Evolutionary conservation across 371 early-diverging fungal genomes (phyloP).

Genomic region (Haplosporangium sp.): DNA sequence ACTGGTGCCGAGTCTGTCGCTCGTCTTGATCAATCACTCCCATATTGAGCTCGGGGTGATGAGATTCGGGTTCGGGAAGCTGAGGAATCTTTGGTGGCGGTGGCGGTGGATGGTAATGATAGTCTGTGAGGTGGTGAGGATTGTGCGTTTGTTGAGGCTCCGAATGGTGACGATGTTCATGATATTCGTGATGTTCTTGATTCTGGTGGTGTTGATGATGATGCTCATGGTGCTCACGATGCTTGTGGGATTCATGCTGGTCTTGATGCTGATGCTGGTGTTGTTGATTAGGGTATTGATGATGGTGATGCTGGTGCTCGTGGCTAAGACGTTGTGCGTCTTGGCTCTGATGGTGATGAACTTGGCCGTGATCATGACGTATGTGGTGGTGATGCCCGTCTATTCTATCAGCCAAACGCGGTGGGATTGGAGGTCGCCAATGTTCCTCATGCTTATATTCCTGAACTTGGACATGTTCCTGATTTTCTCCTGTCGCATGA

Average conservation of each 20-base stretch:
- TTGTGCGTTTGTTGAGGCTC: conserved; percentile 20
- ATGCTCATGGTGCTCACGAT: conserved; percentile 27
- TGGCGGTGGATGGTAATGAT: conserved; percentile 46
- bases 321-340: too few species aligned
- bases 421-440: conserved; percentile 27
- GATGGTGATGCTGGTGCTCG: too few species aligned
- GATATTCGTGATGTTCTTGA: conserved; percentile 26
- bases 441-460: conserved; percentile 11
- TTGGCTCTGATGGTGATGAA: too few species aligned
- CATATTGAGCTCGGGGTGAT: conserved; percentile 16
- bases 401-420: conserved; percentile 13
- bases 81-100: conserved; percentile 35
- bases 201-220: conserved; percentile 25
- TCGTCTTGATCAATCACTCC: conserved; percentile 3
- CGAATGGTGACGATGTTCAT: conserved; percentile 10
- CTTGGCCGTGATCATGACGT: too few species aligned
- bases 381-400: conserved; percentile 13
- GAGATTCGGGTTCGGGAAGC: conserved; percentile 34
- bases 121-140: conserved; percentile 53
- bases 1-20: conserved; percentile 27
- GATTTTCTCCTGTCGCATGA: neutral
- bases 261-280: conserved; percentile 8
- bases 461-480: neutral
- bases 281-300: too few species aligned
- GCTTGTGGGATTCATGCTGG: conserved; percentile 8